Base-by-base conservation (phyloP, 2,329 filamentous ascomycete species). In the Talaromyces sp. region DNA sequence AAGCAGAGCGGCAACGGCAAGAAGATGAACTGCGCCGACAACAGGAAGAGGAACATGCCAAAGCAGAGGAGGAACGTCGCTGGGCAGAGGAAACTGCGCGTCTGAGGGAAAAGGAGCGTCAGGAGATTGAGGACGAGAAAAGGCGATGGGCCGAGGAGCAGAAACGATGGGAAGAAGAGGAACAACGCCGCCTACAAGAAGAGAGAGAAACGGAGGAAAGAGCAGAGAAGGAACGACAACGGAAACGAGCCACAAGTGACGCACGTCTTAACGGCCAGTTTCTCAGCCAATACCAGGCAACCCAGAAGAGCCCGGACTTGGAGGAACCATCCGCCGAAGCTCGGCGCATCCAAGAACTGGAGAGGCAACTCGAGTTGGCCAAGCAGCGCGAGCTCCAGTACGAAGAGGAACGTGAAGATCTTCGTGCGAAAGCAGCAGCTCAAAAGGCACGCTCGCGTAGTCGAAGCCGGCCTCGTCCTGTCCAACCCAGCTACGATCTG, bases 241-340 rank as follows among this genome's bases (percentile, higher is more conserved):
- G 84, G 61, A 81, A 84, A 59, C 82, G 85, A 63, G 81, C 80
- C 26, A 79, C 78, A 63, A 88, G 84, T 68, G 87, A 92, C 67
- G 81, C 82, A 41, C 85, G 87, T 63, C 80, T 96, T 24, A 88
- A 87, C 62, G 92, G 92, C 2, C 92, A 96, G 70, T 93, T 88
- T 67, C 82, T 96, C 56, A 93, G 90, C 70, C 89, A 96, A 71
- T 96, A 96, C 71, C 89, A 91, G 72, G 86, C 88, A 21, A 87
- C 91, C 66, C 86, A 89, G 70, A 73, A 67, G 68, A 67, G 71
- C 75, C 21, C 49, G 24, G 24, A 31, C 9, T n/a, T 29, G 49
- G 61, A 70, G 70, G 69, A 64, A 75, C 70, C 76, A 62, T 79
- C 78, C 26, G 75, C 79, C 2, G 84, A 93, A 72, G 85, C 81